Base-by-base conservation (phyloP, 176 grass and related monocot genomes). In the Leersia perrieri region DNA sequence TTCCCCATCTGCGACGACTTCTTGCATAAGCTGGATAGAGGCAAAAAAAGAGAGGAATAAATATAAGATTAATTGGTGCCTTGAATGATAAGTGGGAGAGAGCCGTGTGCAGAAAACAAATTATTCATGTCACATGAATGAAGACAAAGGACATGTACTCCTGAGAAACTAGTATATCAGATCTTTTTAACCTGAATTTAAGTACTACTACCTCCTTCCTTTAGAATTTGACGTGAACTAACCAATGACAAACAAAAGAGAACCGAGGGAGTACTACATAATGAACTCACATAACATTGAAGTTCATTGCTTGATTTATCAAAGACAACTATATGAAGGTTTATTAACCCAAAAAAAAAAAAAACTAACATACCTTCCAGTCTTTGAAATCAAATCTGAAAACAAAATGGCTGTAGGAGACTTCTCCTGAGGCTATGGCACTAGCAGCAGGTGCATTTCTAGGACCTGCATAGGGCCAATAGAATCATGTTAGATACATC, bases 351-450 rank as follows among this genome's bases (percentile, higher is more conserved):
- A n/a, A n/a, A n/a, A 47, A 23, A 1, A 55, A 60, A 4, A 32
- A 74, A 0, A 9, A 49, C 7, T 13, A 53, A 25, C 7, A 16
- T 93, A 95, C 95, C 95, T 95, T 83, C 95, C 95, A 95, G 60
- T 98, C 95, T 81, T 79, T 93, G 53, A 91, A 93, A 87, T 98
- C 92, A 76, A 88, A 91, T 68, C 92, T 75, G 73, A 98, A 91
- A 20, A 98, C 92, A 83, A 98, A 94, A 93, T 98, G 95, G 63
- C 4, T 91, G 74, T 98, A 93, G 53, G 88, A 85, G 40, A 93
- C 92, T 53, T 95, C 74, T 60, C 95, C 95, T 41, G 95, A 89
- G 34, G 92, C 86, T 65, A 93, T 47, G 18, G 88, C 77, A 69
- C 74, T 89, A 31, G 90, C 85, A 78, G 86, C 74, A 68, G 95